Percentiles rank a stretch among this genome's conserved stretches.
phyloP scores from a whole-genome alignment of 257 asterid genomes.

The Cynanchum wilfordii region DNA sequence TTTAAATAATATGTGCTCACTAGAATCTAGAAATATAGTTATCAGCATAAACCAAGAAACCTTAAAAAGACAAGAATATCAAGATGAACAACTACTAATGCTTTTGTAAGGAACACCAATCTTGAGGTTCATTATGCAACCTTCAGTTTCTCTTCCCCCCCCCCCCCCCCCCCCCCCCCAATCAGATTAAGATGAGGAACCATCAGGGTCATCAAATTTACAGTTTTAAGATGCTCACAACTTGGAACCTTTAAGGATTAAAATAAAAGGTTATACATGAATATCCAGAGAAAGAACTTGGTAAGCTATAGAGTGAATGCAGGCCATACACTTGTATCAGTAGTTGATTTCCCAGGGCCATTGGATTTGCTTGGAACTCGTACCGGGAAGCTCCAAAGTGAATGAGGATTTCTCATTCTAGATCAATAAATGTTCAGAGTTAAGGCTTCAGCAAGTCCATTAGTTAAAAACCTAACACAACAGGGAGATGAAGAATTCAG shows the following conservation, averaged over 20 bases:
- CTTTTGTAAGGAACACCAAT: neutral
- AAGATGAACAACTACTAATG: slow-evolving; percentile 5
- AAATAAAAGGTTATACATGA: neutral
- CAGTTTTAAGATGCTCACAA: neutral
- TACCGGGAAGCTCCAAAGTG: slow-evolving; percentile 63
- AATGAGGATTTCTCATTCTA: slow-evolving; percentile 46
- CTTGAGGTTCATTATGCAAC: neutral
- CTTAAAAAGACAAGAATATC: neutral
- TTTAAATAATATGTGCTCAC: neutral
- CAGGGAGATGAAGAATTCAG: slow-evolving; percentile 5
- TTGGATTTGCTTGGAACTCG: slow-evolving; percentile 44
- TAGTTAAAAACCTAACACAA: slow-evolving; percentile 5
- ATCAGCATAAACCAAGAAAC: neutral
- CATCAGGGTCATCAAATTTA: neutral
- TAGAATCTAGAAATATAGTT: neutral
- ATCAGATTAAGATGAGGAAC: neutral
- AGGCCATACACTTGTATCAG: slow-evolving; percentile 46
- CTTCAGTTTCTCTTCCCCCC: neutral
- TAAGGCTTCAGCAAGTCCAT: neutral
- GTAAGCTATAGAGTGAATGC: slow-evolving; percentile 13
- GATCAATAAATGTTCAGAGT: slow-evolving; percentile 15
- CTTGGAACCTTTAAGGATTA: neutral
- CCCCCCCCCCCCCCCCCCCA: neutral
- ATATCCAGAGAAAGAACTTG: slow-evolving; percentile 7
- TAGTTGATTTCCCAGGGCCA: slow-evolving; percentile 38